Evolutionary conservation across 2,329 filamentous ascomycete genomes (phyloP), one percentile per base, ranked within the genome.

Genomic region (Biscogniauxia sp.): DNA sequence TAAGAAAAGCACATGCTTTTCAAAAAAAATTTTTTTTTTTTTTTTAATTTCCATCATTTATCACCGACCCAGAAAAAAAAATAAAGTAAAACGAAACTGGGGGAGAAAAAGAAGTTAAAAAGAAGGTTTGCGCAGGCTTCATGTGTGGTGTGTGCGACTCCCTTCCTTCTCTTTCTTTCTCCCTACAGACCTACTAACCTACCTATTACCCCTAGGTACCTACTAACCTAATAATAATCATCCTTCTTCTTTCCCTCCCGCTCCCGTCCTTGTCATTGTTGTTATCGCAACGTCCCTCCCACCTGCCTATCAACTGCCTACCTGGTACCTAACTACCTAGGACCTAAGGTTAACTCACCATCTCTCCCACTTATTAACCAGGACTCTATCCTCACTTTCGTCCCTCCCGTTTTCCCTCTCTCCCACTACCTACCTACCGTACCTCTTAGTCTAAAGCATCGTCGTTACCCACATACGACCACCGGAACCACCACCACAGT

Each of bases 61-160:
- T 32, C 28, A 7, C 28, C 11, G 3, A 2, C 28, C 11, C 11
- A 58, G 52, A 61, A 58, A 59, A 58, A 64, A 58, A 59, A 58
- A 64, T 58, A 23, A 23, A 23, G 23, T 3, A 23, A 23, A 23
- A 23, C 23, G 5, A 61, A 58, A 57, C 58, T 58, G 26, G 56
- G 23, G 45, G 49, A 20, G 57, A 37, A 32, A 32, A 32, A 45
- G 37, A n/a, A n/a, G 11, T 45, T 45, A 45, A 45, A 45, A 45
- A 37, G 32, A 37, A 37, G 3, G 32, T 37, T 37, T 37, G 32
- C 32, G 32, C 32, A 37, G 9, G 32, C 32, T 37, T 37, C 9
- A 23, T 7, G 32, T 37, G 32, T 37, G 6, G 32, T 7, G 37
- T n/a, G 37, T 45, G 37, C 37, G 37, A 45, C 15, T 45, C n/a